Evolutionary conservation across 305 asterid genomes (phyloP).

Genomic region (Caryopteris hybrid): DNA sequence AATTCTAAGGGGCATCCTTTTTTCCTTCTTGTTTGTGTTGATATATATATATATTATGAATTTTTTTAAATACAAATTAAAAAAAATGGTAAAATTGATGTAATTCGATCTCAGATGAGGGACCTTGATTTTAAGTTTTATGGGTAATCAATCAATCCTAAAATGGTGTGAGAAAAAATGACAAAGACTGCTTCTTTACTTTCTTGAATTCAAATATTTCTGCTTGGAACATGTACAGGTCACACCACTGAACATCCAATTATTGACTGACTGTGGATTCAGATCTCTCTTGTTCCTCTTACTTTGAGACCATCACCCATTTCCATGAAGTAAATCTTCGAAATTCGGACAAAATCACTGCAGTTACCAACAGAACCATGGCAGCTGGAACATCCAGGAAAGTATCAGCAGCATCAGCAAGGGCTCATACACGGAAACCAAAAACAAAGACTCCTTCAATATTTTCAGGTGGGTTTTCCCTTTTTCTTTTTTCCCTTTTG

Average conservation of each 20-base stretch:
- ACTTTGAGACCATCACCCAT: background rate
- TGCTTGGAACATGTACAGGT: background rate
- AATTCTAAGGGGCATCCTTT: no score
- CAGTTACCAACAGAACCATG: conserved; percentile 25
- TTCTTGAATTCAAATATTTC: background rate
- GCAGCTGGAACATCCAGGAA: conserved; percentile 49
- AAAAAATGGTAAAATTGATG: no score
- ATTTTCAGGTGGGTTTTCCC: conserved; percentile 39
- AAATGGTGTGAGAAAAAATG: no score
- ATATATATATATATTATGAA: no score
- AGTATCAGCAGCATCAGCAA: conserved; percentile 75
- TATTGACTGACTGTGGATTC: background rate
- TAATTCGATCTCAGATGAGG: no score
- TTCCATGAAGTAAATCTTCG: background rate
- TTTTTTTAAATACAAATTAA: no score
- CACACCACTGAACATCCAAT: background rate
- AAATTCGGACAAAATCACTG: background rate
- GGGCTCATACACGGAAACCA: conserved; percentile 62
- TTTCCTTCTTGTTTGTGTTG: no score
- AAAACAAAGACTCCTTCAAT: conserved; percentile 25
- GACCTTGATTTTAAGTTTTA: no score
- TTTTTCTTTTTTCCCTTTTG: background rate
- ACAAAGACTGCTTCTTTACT: no score
- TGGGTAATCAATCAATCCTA: no score
- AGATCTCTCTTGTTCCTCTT: no score